A percentile compares a stretch with the other conserved stretches of the same genome.
Conservation (phyloP, 768 basidiomycete genomes). For the Hysterangium stoloniferum region DNA sequence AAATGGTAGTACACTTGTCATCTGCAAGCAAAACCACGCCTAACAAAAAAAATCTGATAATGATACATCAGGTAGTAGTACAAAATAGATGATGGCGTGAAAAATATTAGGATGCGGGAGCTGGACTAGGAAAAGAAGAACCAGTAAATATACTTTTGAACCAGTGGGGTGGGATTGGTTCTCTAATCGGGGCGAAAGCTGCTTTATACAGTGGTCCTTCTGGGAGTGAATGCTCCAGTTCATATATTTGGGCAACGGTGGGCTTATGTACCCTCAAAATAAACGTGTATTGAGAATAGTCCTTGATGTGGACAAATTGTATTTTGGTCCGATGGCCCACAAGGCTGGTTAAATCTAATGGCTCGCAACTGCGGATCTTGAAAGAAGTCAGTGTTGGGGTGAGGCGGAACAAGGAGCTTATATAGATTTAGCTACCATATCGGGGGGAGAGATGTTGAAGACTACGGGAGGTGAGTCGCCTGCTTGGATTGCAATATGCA, state of each 20-base stretch:
- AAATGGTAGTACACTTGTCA: no score
- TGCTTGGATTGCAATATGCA: not conserved
- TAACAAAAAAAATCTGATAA: no score
- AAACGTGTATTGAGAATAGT: conserved; percentile 3
- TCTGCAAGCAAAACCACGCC: no score
- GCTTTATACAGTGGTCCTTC: no score
- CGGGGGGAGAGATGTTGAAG: not conserved
- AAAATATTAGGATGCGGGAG: no score
- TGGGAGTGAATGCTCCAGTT: no score
- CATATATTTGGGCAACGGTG: not conserved
- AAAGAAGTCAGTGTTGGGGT: not conserved
- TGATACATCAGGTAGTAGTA: no score
- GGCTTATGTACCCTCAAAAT: conserved; percentile 1
- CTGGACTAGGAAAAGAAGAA: no score
- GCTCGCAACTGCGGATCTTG: not conserved
- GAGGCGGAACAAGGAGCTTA: not conserved
- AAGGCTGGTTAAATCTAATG: not conserved
- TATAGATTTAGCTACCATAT: not conserved
- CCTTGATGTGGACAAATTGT: not conserved
- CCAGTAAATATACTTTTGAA: no score
- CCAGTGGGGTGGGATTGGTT: no score
- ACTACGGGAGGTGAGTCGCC: not conserved
- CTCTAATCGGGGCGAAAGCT: no score
- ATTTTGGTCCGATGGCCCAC: not conserved
- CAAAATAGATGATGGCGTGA: no score